Evolutionary conservation across 352 stramenopile species (phyloP).

Genomic region (Albugo candida): DNA sequence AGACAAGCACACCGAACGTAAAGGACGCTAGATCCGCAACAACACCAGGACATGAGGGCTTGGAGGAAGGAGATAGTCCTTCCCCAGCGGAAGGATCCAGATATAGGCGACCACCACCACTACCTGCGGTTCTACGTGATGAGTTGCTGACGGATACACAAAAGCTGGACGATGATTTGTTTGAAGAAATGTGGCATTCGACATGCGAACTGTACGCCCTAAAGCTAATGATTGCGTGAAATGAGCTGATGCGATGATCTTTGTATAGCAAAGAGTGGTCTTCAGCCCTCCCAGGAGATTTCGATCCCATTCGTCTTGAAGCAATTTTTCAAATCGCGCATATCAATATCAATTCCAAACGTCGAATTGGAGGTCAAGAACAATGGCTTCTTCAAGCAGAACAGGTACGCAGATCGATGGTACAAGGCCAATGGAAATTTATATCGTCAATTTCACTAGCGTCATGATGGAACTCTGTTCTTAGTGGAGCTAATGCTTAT

Average conservation of each 20-base stretch:
- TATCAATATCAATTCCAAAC: conserved; percentile 43
- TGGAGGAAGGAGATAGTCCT: neutral
- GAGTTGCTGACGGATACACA: conserved; percentile 39
- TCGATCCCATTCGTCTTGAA: conserved; percentile 13
- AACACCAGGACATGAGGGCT: no score
- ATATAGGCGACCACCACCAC: neutral
- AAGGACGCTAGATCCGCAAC: no score
- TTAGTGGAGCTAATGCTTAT: conserved; percentile 63
- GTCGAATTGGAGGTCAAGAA: conserved; percentile 56
- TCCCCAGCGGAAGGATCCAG: neutral
- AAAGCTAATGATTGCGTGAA: no score
- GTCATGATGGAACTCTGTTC: conserved; percentile 60
- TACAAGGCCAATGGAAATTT: no score
- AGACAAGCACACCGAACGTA: no score
- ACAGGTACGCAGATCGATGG: conserved; percentile 22
- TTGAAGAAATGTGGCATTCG: conserved; percentile 58
- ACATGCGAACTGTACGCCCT: conserved; percentile 51
- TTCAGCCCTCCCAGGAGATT: neutral
- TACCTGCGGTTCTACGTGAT: conserved; percentile 14
- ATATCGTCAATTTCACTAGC: conserved; percentile 11
- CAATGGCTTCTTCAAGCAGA: conserved; percentile 63
- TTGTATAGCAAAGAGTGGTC: conserved; percentile 6
- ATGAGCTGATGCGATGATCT: no score
- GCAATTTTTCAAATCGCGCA: conserved; percentile 36
- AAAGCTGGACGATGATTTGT: conserved; percentile 25